Evolutionary conservation across 2,329 filamentous ascomycete genomes (phyloP).

Genomic region (Pseudogymnoascus sp.): DNA sequence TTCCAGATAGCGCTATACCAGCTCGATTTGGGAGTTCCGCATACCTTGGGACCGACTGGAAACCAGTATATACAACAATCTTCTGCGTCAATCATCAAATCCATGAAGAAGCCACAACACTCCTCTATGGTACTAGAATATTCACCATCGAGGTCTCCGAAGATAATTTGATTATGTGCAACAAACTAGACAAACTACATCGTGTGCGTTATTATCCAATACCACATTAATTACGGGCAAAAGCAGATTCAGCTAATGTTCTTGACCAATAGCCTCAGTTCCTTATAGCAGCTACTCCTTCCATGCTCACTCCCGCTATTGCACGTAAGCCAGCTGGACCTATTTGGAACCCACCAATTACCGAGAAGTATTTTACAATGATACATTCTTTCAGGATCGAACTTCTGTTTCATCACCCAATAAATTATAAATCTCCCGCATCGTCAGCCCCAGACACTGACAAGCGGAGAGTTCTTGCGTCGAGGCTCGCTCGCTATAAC

Average conservation of each 20-base stretch:
- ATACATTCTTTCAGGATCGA: conserved; percentile 15
- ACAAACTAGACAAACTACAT: background rate
- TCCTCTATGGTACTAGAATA: conserved; percentile 16
- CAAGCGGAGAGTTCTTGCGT: conserved; percentile 1
- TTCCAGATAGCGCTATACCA: conserved; percentile 14
- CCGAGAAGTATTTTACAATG: conserved; percentile 13
- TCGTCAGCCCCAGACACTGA: background rate
- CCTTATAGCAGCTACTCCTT: background rate
- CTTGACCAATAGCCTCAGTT: background rate
- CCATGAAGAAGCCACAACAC: conserved; percentile 14
- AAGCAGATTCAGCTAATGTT: background rate
- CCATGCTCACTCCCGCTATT: conserved; percentile 9
- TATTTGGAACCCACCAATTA: conserved; percentile 12
- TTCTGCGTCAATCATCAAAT: conserved; percentile 16
- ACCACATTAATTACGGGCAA: background rate
- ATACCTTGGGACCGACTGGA: conserved; percentile 7
- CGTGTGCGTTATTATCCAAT: background rate
- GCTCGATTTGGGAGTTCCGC: conserved; percentile 12
- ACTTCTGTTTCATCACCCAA: conserved; percentile 9
- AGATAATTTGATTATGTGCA: conserved; percentile 17
- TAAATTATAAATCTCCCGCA: background rate
- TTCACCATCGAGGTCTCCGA: conserved; percentile 16
- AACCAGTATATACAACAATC: conserved; percentile 11
- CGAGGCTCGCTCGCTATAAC: conserved; percentile 15
- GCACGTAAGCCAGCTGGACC: conserved; percentile 10